phyloP scores from a whole-genome alignment of 192 early-diverging fungal genomes.

The Backusella psychrophila region DNA sequence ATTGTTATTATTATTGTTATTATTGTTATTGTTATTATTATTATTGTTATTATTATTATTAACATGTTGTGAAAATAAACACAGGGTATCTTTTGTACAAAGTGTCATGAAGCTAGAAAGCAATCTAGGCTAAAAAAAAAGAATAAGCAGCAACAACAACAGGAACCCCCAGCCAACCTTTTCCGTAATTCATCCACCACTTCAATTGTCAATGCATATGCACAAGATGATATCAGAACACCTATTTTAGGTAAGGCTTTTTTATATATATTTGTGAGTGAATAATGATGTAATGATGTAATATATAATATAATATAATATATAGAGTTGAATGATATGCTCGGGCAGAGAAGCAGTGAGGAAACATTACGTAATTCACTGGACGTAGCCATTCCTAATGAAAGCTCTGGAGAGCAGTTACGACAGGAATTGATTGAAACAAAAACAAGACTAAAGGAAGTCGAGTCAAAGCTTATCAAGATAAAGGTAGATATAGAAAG shows the following conservation, averaged over 20 bases:
- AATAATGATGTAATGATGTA: not conserved
- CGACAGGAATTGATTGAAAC: conserved; percentile 21
- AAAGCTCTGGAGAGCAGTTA: not conserved
- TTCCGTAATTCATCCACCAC: conserved; percentile 22
- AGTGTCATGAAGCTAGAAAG: conserved; percentile 69
- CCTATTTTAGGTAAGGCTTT: conserved; percentile 9
- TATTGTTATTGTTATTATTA: no score
- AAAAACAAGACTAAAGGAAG: conserved; percentile 21
- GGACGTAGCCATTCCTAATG: not conserved
- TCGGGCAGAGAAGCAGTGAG: conserved; percentile 9
- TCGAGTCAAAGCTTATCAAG: conserved; percentile 24
- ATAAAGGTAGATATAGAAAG: conserved; percentile 30
- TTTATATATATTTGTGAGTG: not conserved
- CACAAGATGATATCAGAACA: conserved; percentile 1
- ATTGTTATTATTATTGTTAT: no score
- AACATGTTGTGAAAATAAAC: not conserved
- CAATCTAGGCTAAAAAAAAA: conserved; percentile 56
- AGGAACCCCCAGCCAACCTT: not conserved
- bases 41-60: no score
- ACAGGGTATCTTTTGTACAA: conserved; percentile 74
- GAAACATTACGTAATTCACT: conserved; percentile 12
- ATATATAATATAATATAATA: not conserved
- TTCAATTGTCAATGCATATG: conserved; percentile 31
- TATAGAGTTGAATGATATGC: conserved; percentile 22
- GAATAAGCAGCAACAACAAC: conserved; percentile 36